Percentiles rank a stretch among this genome's conserved stretches.
Evolutionary conservation across 371 early-diverging fungal genomes (phyloP).

Genomic region (Apophysomyces ossiformis): DNA sequence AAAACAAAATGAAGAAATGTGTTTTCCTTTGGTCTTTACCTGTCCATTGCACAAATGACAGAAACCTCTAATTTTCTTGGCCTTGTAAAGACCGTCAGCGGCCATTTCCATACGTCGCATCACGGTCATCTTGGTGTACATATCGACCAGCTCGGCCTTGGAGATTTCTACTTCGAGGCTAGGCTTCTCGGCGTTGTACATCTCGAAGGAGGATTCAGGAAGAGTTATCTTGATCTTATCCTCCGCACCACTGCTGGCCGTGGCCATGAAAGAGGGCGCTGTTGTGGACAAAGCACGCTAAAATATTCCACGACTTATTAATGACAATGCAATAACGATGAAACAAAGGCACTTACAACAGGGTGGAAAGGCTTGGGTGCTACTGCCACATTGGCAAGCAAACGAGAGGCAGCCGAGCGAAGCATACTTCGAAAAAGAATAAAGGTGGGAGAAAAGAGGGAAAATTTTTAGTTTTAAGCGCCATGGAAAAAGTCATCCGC

Average conservation of each 20-base stretch:
- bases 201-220: constrained; percentile 64
- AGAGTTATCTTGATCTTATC: constrained; percentile 61
- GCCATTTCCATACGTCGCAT: constrained; percentile 96
- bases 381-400: constrained; percentile 46
- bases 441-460: constrained; percentile 24
- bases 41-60: constrained; percentile 99
- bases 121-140: constrained; percentile 88
- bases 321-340: not conserved
- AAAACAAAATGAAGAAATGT: not conserved
- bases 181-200: constrained; percentile 73
- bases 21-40: constrained; percentile 44
- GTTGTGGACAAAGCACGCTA: constrained; percentile 54
- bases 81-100: constrained; percentile 95
- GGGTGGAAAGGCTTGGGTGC: constrained; percentile 30
- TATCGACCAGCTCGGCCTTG: constrained; percentile 75
- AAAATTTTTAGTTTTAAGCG: constrained; percentile 18
- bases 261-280: constrained; percentile 34
- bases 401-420: constrained; percentile 53
- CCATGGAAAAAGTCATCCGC: not conserved
- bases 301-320: constrained; percentile 2
- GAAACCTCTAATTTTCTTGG: constrained; percentile 98
- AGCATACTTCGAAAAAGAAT: constrained; percentile 41
- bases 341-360: constrained; percentile 16
- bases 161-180: constrained; percentile 59
- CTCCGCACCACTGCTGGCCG: constrained; percentile 22